Percentiles rank a stretch among this genome's conserved stretches.
phyloP scores from a whole-genome alignment of 768 basidiomycete species.

The Mycena latifolia region DNA sequence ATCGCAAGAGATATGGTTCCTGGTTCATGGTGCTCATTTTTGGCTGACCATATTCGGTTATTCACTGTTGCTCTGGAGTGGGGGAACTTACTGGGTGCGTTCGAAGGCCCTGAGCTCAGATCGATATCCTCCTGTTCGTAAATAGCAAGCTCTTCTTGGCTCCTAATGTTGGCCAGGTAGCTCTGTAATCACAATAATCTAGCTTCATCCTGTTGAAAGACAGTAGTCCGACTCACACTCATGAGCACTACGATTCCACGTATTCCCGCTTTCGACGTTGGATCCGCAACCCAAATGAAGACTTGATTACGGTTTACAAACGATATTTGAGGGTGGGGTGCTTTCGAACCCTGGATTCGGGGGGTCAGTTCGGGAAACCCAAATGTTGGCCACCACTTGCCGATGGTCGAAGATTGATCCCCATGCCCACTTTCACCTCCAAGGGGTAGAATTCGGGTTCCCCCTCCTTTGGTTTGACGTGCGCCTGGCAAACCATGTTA shows the following conservation, averaged over 20 bases:
- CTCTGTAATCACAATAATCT: neutral
- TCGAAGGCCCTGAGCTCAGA: too few species aligned
- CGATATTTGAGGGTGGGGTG: slow-evolving; percentile 1
- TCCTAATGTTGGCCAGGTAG: neutral
- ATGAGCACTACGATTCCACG: neutral
- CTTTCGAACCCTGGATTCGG: neutral
- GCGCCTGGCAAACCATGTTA: too few species aligned
- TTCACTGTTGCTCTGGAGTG: too few species aligned
- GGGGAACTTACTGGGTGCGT: too few species aligned
- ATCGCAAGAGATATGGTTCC: slow-evolving; percentile 18
- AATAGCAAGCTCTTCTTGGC: neutral
- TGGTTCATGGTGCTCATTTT: neutral
- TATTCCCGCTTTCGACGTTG: neutral
- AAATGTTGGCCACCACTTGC: neutral
- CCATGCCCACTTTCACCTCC: slow-evolving; percentile 12
- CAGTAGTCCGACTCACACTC: slow-evolving; percentile 6
- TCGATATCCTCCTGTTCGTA: slow-evolving; percentile 9
- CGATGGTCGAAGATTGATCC: slow-evolving; percentile 7
- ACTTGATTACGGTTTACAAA: slow-evolving; percentile 7
- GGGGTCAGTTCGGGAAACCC: neutral
- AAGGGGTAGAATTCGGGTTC: too few species aligned
- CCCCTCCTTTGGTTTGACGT: too few species aligned
- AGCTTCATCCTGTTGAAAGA: too few species aligned
- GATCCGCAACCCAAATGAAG: slow-evolving; percentile 9
- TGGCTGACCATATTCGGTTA: neutral